These are phyloP conservation scores for Fragilaria crotonensis DNA, from an alignment of 108 stramenopile genomes.

Conservation along the genomic window DNA sequence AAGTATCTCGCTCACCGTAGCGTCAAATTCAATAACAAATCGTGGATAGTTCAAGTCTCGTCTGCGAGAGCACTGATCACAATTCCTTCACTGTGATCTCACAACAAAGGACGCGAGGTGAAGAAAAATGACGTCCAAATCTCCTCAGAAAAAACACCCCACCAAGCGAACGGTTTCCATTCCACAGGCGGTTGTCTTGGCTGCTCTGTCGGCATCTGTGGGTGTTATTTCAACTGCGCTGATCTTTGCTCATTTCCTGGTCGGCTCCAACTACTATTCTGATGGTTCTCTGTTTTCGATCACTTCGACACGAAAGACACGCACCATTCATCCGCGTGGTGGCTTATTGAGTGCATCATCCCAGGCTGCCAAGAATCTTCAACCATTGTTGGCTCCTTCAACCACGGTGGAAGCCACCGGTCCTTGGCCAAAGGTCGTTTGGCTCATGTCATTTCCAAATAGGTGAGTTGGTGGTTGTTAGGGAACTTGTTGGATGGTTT, in stretches of 20 bases:
- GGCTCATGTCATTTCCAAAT: constrained; percentile 10
- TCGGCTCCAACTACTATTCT: background rate
- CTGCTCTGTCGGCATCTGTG: background rate
- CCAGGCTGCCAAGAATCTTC: background rate
- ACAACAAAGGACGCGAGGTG: too few relatives aligned
- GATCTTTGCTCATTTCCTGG: background rate
- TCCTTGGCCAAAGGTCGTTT: constrained; percentile 8
- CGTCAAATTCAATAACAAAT: too few relatives aligned
- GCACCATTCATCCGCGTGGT: background rate
- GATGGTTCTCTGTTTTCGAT: background rate
- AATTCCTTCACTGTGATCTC: too few relatives aligned
- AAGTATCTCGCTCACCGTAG: too few relatives aligned
- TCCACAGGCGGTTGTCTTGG: background rate
- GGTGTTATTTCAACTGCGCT: background rate
- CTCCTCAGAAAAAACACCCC: too few relatives aligned
- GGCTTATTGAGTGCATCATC: background rate
- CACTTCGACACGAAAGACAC: background rate
- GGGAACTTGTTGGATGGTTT: background rate
- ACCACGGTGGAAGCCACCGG: background rate
- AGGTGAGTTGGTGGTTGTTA: background rate
- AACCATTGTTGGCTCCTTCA: background rate
- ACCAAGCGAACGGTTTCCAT: background rate
- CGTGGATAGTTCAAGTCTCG: too few relatives aligned
- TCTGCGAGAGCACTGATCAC: too few relatives aligned
- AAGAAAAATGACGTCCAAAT: too few relatives aligned